A percentile compares a stretch with the other conserved stretches of the same genome.
These are phyloP conservation scores for Lithocarpus polystachyus DNA, from an alignment of 306 rosid genomes.

Conservation along the genomic window DNA sequence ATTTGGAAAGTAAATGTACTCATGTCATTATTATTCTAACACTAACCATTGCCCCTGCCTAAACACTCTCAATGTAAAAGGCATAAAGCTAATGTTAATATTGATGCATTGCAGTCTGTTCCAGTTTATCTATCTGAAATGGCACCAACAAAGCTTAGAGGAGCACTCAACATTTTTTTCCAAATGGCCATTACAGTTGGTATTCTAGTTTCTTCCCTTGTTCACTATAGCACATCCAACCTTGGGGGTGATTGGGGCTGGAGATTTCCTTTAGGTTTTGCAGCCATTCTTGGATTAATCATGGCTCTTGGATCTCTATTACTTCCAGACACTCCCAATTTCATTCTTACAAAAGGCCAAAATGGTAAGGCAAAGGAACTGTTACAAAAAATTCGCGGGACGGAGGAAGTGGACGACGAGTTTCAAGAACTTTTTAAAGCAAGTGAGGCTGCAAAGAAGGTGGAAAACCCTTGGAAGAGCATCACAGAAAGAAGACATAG, in stretches of 20 bases:
- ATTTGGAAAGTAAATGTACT: no score
- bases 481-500: constrained; percentile 24
- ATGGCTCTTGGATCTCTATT: constrained; percentile 36
- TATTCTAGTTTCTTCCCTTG: constrained; percentile 28
- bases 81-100: no score
- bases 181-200: constrained; percentile 49
- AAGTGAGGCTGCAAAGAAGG: constrained; percentile 32
- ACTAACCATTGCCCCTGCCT: no score
- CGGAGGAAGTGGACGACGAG: constrained; percentile 26
- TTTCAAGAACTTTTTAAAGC: constrained; percentile 37
- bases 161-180: constrained; percentile 42
- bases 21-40: no score
- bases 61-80: no score
- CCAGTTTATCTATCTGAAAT: constrained; percentile 48
- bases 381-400: constrained; percentile 33
- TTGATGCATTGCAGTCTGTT: constrained; percentile 25
- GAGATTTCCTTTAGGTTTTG: constrained; percentile 34
- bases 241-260: constrained; percentile 39
- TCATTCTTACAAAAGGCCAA: constrained; percentile 40
- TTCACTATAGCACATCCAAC: constrained; percentile 30
- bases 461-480: constrained; percentile 32
- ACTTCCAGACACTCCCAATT: constrained; percentile 47
- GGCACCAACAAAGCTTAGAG: constrained; percentile 44
- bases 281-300: constrained; percentile 38
- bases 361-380: constrained; percentile 29